phyloP scores from a whole-genome alignment of 495 filamentous ascomycete genomes.

The Penicillium cataractarum region DNA sequence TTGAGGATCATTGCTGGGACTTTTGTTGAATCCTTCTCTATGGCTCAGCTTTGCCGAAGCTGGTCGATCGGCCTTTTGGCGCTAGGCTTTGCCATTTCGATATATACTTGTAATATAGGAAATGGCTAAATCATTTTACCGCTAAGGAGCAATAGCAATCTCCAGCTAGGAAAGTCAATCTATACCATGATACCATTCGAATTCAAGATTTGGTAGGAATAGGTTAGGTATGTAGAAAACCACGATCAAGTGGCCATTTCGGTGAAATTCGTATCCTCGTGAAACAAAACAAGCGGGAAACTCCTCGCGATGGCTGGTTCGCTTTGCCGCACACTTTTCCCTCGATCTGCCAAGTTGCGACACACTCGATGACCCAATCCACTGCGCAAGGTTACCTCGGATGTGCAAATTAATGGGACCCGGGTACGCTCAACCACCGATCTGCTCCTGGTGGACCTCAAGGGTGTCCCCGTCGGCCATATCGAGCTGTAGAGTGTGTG shows the following conservation, averaged over 20 bases:
- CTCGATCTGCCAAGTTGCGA: background rate
- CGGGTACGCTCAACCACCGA: slow-evolving; percentile 61
- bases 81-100: background rate
- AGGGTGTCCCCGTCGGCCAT: slow-evolving; percentile 97
- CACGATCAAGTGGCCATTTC: slow-evolving; percentile 2
- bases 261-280: slow-evolving; percentile 29
- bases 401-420: background rate
- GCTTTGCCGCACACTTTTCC: background rate
- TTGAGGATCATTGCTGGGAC: background rate
- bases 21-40: background rate
- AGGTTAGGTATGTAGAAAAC: background rate
- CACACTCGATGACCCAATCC: background rate
- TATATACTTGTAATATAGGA: background rate
- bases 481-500: slow-evolving; percentile 67
- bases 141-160: background rate
- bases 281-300: slow-evolving; percentile 20
- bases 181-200: background rate
- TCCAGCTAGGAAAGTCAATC: background rate
- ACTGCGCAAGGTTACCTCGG: background rate
- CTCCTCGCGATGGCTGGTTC: slow-evolving; percentile 6
- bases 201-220: background rate
- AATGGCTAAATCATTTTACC: background rate
- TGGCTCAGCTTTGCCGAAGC: background rate
- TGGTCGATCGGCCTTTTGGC: background rate
- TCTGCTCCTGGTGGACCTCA: slow-evolving; percentile 98